Conservation (phyloP, 2,329 filamentous ascomycete species). For the Fusarium multiceps region DNA sequence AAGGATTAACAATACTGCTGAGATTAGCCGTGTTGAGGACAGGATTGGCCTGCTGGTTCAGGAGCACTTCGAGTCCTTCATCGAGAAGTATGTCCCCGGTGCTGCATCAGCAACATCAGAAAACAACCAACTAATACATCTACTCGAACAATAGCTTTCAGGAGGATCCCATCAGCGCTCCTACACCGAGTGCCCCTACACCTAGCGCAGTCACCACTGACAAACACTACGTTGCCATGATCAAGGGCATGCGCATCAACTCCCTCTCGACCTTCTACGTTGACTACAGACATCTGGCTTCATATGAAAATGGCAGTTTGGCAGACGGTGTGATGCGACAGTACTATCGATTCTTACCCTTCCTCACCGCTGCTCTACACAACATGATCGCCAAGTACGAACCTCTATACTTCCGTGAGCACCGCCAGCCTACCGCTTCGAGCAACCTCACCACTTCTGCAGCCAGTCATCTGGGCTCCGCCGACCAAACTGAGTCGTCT, state of each 20-base stretch:
- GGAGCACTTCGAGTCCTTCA: constrained; percentile 81
- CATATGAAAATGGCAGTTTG: constrained; percentile 81
- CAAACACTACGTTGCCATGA: constrained; percentile 87
- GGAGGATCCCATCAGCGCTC: constrained; percentile 70
- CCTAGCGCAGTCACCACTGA: constrained; percentile 80
- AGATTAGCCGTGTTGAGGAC: constrained; percentile 79
- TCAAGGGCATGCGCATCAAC: constrained; percentile 79
- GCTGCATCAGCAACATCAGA: background rate
- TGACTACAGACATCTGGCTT: constrained; percentile 85
- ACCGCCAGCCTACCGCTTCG: constrained; percentile 84
- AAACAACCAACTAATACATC: background rate
- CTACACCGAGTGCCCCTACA: constrained; percentile 66
- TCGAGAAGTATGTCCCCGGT: constrained; percentile 71
- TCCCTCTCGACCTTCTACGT: constrained; percentile 87
- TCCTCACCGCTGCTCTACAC: constrained; percentile 87
- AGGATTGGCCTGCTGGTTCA: constrained; percentile 79
- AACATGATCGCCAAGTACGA: constrained; percentile 96
- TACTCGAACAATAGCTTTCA: constrained; percentile 62
- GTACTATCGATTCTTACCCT: constrained; percentile 96
- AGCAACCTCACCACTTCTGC: constrained; percentile 77
- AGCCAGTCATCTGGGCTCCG: constrained; percentile 69
- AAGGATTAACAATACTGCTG: constrained; percentile 59
- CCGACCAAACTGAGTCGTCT: constrained; percentile 72
- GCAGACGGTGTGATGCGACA: constrained; percentile 88
- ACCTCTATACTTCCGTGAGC: constrained; percentile 91